Evolutionary conservation across 2,329 filamentous ascomycete genomes (phyloP), one percentile per base, ranked within the genome.

Genomic region (Exophiala sideris): DNA sequence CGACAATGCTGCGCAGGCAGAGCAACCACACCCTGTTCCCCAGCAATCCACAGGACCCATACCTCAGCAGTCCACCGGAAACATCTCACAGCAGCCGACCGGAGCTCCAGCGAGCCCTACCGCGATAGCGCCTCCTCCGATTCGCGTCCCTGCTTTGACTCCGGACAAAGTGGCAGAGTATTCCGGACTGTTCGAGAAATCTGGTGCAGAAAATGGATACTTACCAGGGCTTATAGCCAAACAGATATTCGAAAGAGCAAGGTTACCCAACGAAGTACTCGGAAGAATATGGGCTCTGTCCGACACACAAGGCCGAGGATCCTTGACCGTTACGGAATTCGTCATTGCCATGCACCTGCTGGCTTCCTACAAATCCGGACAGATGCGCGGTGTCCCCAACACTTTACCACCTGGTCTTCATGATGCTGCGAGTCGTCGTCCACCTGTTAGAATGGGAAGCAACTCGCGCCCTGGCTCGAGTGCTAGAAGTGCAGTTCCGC

Each of bases 331-430:
- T 64, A 92, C 91, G 11, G 94, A 97, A 66, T 99, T 99, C 69
- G 88, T 96, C 67, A 95, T 99, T 66, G 94, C 94, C 42, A 99
- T 99, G 94, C 94, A 99, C 47, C 78, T 99, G 57, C 79, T 99
- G 58, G 92, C 90, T 11, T 96, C 91, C 10, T 90, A 89, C 74
- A 96, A 95, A 77, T 87, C 85, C 10, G 88, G 91, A 18, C 79
- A 85, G 29, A 80, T 99, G 70, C 85, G 89, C 60, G 84, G 82
- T 16, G 79, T 97, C 52, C 94, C 94, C 1, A 87, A 77, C 57
- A 83, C 87, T 21, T 80, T 99, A 2, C 94, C 94, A 5, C 84
- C 89, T 10, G 88, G 87, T 9, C 77, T 99, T 4, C 96, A 95
- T 67, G 94, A 99, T 67, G 92, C 91, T 42, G 94, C 94, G 7